phyloP scores from a whole-genome alignment of 2,329 filamentous ascomycete species.

The Fusarium sp. region DNA sequence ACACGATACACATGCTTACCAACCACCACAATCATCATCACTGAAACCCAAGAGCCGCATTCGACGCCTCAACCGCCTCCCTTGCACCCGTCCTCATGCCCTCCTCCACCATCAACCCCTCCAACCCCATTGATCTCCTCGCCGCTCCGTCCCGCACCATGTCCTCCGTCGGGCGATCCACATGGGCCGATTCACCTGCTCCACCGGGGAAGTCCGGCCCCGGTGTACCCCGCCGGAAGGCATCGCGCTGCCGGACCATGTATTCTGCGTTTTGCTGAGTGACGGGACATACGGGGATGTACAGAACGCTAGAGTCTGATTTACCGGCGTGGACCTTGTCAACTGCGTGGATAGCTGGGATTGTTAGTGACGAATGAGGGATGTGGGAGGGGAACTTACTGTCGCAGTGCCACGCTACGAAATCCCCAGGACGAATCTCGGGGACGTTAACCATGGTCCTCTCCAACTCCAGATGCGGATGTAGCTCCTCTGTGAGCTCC shows the following conservation, averaged over 20 bases:
- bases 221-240: constrained; percentile 77
- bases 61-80: constrained; percentile 59
- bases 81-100: constrained; percentile 55
- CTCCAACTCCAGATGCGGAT: constrained; percentile 79
- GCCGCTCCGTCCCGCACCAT: constrained; percentile 56
- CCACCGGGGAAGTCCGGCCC: constrained; percentile 82
- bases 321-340: constrained; percentile 82
- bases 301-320: constrained; percentile 85
- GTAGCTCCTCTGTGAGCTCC: constrained; percentile 76
- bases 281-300: constrained; percentile 89
- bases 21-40: background rate
- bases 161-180: constrained; percentile 61
- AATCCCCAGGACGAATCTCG: constrained; percentile 79
- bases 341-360: constrained; percentile 79
- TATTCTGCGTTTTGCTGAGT: constrained; percentile 83
- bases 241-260: constrained; percentile 77
- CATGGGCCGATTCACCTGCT: constrained; percentile 73
- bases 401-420: constrained; percentile 89
- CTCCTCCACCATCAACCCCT: constrained; percentile 14
- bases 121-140: constrained; percentile 60
- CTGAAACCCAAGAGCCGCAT: constrained; percentile 61
- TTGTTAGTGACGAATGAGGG: constrained; percentile 9
- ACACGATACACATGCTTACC: constrained; percentile 1
- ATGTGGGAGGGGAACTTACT: constrained; percentile 55
- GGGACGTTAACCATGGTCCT: constrained; percentile 80